A percentile compares a stretch with the other conserved stretches of the same genome.
Conservation (phyloP, 768 basidiomycete genomes). For the Saitozyma sp. region DNA sequence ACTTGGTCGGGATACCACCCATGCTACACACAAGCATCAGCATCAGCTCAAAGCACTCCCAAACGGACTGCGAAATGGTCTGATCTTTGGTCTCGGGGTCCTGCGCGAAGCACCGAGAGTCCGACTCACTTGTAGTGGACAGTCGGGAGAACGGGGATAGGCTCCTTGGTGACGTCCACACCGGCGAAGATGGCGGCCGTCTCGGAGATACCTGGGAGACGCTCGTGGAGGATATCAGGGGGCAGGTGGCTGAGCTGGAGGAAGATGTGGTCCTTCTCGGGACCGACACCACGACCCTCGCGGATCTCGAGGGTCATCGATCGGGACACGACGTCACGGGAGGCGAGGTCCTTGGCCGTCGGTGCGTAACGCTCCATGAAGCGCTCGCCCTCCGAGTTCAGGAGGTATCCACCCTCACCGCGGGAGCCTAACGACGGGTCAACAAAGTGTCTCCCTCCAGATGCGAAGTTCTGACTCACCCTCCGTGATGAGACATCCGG, state of each 20-base stretch:
- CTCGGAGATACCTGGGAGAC: conserved; percentile 98
- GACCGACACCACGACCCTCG: conserved; percentile 97
- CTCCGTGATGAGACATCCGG: conserved; percentile 98
- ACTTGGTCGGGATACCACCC: conserved; percentile 99
- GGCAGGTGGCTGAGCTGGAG: conserved; percentile 97
- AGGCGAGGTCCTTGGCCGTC: conserved; percentile 98
- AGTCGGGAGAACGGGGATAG: conserved; percentile 96
- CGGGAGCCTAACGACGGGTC: conserved; percentile 71
- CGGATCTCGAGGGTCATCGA: conserved; percentile 99
- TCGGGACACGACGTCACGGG: conserved; percentile 97
- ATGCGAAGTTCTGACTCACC: conserved; percentile 57
- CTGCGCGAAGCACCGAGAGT: not conserved
- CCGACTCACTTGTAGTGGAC: conserved; percentile 92
- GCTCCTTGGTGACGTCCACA: conserved; percentile 99
- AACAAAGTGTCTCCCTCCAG: not conserved
- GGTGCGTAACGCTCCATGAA: conserved; percentile 99
- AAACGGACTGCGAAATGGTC: no score
- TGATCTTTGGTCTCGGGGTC: no score
- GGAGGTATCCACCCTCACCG: conserved; percentile 96
- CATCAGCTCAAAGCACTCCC: no score
- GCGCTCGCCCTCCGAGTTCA: conserved; percentile 97
- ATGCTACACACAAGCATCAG: conserved; percentile 54
- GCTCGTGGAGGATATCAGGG: conserved; percentile 89
- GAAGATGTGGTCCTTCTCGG: conserved; percentile 96
- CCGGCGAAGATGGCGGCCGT: conserved; percentile 98